These are phyloP conservation scores for Boletus edulis DNA, from an alignment of 768 basidiomycete species.

Conservation along the genomic window DNA sequence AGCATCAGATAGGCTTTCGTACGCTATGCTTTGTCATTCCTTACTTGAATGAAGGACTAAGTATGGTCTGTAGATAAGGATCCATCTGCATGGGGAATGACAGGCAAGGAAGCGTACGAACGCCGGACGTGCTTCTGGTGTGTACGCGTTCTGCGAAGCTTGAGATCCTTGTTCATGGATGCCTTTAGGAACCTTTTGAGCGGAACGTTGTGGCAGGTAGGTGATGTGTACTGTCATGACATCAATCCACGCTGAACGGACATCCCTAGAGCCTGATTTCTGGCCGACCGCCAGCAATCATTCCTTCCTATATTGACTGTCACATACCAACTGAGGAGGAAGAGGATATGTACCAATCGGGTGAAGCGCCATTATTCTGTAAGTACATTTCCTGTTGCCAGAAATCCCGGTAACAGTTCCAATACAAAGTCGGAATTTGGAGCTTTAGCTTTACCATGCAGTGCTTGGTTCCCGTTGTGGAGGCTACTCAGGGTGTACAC, in stretches of 20 bases:
- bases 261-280: conserved; percentile 38
- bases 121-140: conserved; percentile 54
- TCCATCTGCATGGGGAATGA: no score
- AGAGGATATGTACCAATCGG: conserved; percentile 41
- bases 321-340: conserved; percentile 45
- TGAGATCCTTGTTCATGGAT: neutral
- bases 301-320: conserved; percentile 44
- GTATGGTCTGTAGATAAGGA: no score
- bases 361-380: conserved; percentile 46
- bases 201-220: conserved; percentile 45
- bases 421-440: conserved; percentile 45
- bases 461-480: conserved; percentile 43
- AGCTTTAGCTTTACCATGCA: conserved; percentile 39
- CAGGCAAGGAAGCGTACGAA: conserved; percentile 28
- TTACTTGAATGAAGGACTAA: no score
- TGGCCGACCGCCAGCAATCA: conserved; percentile 47
- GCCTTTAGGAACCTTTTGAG: conserved; percentile 39
- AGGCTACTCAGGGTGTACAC: conserved; percentile 39
- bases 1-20: conserved; percentile 14
- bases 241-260: neutral
- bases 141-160: neutral
- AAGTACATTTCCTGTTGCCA: conserved; percentile 18
- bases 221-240: neutral
- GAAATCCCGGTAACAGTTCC: neutral
- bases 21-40: neutral